Evolutionary conservation across 768 basidiomycete genomes (phyloP).

Genomic region (Rhodotorula diobovata): DNA sequence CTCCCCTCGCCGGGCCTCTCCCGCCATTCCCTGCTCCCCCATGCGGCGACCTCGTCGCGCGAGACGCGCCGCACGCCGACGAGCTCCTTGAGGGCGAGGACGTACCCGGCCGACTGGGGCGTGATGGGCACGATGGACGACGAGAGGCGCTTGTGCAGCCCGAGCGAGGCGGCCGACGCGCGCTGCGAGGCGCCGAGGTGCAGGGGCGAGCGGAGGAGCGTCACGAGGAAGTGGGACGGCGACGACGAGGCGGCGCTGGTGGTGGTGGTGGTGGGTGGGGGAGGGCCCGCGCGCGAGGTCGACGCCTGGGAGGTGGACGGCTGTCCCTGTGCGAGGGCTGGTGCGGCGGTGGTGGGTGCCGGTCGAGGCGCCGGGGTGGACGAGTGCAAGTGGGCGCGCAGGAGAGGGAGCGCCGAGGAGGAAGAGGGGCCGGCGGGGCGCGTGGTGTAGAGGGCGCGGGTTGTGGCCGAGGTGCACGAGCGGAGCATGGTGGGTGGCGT

Average conservation of each 20-base stretch:
- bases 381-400: neutral
- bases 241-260: neutral
- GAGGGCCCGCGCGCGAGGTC: neutral
- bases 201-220: constrained; percentile 36
- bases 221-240: constrained; percentile 37
- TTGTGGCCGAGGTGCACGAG: neutral
- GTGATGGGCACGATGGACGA: constrained; percentile 33
- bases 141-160: constrained; percentile 33
- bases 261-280: neutral
- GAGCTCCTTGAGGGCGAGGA: constrained; percentile 34
- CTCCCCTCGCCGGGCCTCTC: constrained; percentile 23
- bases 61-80: constrained; percentile 17
- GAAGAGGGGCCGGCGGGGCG: neutral
- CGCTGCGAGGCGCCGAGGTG: constrained; percentile 14
- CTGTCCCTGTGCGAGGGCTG: no score
- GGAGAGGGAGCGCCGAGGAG: neutral
- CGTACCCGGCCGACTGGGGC: constrained; percentile 18
- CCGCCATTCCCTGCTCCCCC: constrained; percentile 20
- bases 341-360: neutral
- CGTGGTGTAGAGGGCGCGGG: constrained; percentile 1
- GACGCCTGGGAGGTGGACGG: neutral
- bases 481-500: neutral
- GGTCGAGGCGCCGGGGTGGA: neutral
- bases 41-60: neutral
- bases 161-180: constrained; percentile 19